Conservation (phyloP, 306 rosid species). For the Quercus bicolor region DNA sequence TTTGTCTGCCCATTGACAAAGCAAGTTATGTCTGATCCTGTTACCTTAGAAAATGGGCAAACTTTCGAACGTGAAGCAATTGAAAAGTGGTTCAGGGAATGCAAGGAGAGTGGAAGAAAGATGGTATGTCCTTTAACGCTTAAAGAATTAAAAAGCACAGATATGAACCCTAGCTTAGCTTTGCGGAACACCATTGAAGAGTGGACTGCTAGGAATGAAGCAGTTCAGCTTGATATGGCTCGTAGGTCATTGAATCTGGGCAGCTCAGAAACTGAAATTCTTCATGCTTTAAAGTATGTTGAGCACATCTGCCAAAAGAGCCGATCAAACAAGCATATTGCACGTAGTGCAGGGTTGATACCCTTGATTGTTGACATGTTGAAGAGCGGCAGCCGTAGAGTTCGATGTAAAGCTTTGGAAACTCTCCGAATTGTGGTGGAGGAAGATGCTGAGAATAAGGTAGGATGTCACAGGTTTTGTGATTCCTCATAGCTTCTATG, state of each 20-base stretch:
- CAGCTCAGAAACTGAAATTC: constrained; percentile 66
- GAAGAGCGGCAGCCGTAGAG: constrained; percentile 75
- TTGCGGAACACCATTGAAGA: constrained; percentile 97
- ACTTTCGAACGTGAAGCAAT: constrained; percentile 92
- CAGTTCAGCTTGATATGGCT: constrained; percentile 92
- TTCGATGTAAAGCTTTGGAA: constrained; percentile 81
- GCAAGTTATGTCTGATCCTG: constrained; percentile 93
- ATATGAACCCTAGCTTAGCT: constrained; percentile 91
- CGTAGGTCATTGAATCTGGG: constrained; percentile 64
- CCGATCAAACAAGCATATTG: constrained; percentile 55
- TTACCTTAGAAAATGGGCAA: constrained; percentile 81
- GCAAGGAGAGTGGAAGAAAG: constrained; percentile 78
- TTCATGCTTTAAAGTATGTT: constrained; percentile 67
- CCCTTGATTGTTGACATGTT: constrained; percentile 87
- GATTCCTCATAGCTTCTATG: constrained; percentile 20
- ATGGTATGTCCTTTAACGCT: constrained; percentile 76
- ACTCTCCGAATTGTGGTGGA: constrained; percentile 75
- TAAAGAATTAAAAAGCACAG: constrained; percentile 57
- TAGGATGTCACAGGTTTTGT: constrained; percentile 57
- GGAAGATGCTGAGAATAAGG: constrained; percentile 88
- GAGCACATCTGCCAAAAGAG: constrained; percentile 68
- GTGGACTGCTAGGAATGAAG: constrained; percentile 96
- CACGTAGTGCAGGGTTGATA: constrained; percentile 73
- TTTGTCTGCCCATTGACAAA: constrained; percentile 90
- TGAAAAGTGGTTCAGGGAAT: constrained; percentile 96